Percentiles rank a stretch among this genome's conserved stretches.
Conservation (phyloP, 306 rosid genomes). For the Begonia loranthoides region DNA sequence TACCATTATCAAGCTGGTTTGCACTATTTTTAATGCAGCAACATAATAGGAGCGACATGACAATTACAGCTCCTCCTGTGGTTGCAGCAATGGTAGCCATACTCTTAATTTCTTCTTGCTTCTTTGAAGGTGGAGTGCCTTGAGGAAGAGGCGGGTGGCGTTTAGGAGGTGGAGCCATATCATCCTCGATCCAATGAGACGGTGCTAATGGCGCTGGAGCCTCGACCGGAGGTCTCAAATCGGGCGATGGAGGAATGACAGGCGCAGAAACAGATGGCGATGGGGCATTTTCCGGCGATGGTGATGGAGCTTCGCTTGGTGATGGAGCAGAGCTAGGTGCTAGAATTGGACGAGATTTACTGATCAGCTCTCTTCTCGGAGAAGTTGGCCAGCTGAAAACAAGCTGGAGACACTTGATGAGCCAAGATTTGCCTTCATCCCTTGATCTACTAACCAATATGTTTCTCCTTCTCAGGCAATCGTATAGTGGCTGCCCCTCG, state of each 20-base stretch:
- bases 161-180: slow-evolving; percentile 3
- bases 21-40: slow-evolving; percentile 22
- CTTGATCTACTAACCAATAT: neutral
- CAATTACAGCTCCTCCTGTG: slow-evolving; percentile 15
- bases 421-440: slow-evolving; percentile 11
- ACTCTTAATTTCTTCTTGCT: neutral
- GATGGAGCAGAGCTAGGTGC: slow-evolving; percentile 3
- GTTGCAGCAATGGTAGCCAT: slow-evolving; percentile 7
- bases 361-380: slow-evolving; percentile 30
- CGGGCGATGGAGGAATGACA: slow-evolving; percentile 10
- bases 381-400: slow-evolving; percentile 10
- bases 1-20: slow-evolving; percentile 8
- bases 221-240: neutral
- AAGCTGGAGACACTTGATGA: slow-evolving; percentile 14
- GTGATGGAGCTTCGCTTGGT: neutral
- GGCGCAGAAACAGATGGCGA: no score
- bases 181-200: neutral
- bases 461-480: slow-evolving; percentile 34
- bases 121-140: slow-evolving; percentile 2
- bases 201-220: neutral
- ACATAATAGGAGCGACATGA: slow-evolving; percentile 21
- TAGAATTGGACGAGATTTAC: slow-evolving; percentile 7
- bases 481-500: slow-evolving; percentile 15
- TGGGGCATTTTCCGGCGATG: slow-evolving; percentile 7
- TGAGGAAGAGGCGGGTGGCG: neutral